Evolutionary conservation across 129 eudicot species (phyloP), one percentile per base, ranked within the genome.

Genomic region (Cynara cardunculus): DNA sequence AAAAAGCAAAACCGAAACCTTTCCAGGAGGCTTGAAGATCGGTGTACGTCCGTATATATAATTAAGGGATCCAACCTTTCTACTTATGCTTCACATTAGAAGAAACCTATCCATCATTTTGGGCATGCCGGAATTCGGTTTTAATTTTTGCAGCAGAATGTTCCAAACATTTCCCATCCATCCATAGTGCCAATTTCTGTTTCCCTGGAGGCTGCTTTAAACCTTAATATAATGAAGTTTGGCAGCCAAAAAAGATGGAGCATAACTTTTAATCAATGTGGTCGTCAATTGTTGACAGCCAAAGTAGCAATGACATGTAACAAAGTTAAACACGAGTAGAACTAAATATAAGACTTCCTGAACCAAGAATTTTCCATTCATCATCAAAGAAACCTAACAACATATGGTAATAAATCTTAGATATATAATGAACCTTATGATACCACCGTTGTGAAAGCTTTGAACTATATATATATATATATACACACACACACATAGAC

Each of bases 111-210:
- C 19, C 25, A 78, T 39, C 74, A 67, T 78, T 69, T 53, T 75
- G 1, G 76, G 56, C 75, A 74, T 66, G 74, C 10, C 5, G 35
- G 26, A 34, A 75, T 68, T 25, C 53, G 81, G 34, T 56, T 59
- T 82, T 34, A 34, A 34, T 34, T 76, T 21, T 71, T 26, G 78
- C 32, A 26, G 61, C 34, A 71, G 86, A 83, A 83, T 83, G 73
- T 83, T 83, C 82, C 72, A 34, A 70, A 83, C 11, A 44, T 83
- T 71, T 82, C 68, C 78, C 86, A 69, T 59, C 82, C 86, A 77
- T 77, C 56, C 16, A 19, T 83, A 83, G 78, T 83, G 86, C 78
- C 86, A 77, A 62, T 70, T 59, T 77, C 82, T 77, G 67, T 71
- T 71, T 77, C 49, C 41, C 32, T 83, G 82, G 78, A 71, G 82